A percentile compares a stretch with the other conserved stretches of the same genome.
These are phyloP conservation scores for Ogataea neopini DNA, from an alignment of 805 yeast species.

Conservation along the genomic window DNA sequence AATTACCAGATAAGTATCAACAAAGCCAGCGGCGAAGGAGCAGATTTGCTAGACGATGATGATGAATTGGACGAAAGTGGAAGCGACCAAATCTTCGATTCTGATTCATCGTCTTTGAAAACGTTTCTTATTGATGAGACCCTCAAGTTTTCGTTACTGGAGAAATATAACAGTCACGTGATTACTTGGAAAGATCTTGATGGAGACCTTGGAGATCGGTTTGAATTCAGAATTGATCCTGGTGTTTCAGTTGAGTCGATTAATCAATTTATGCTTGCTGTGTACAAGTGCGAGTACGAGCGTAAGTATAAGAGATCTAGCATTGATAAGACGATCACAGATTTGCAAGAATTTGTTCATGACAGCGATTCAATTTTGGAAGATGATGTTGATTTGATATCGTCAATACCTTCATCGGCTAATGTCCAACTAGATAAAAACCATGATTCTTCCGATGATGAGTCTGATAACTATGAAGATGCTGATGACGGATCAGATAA, in stretches of 20 bases:
- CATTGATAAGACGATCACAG: slow-evolving; percentile 42
- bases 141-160: slow-evolving; percentile 54
- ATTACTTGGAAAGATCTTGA: slow-evolving; percentile 79
- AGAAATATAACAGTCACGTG: slow-evolving; percentile 50
- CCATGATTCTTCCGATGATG: slow-evolving; percentile 14
- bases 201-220: slow-evolving; percentile 85
- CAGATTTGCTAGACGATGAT: slow-evolving; percentile 45
- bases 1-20: slow-evolving; percentile 71
- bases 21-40: slow-evolving; percentile 69
- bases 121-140: slow-evolving; percentile 64
- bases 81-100: slow-evolving; percentile 35
- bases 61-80: slow-evolving; percentile 43
- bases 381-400: slow-evolving; percentile 23
- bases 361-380: slow-evolving; percentile 33
- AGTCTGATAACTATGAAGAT: slow-evolving; percentile 34
- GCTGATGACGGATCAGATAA: slow-evolving; percentile 29
- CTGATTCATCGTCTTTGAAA: slow-evolving; percentile 62
- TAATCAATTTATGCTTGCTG: slow-evolving; percentile 59
- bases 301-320: slow-evolving; percentile 64
- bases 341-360: slow-evolving; percentile 58
- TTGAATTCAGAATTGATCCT: slow-evolving; percentile 74
- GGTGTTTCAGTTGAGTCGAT: slow-evolving; percentile 56
- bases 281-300: slow-evolving; percentile 74
- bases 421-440: slow-evolving; percentile 9
- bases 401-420: slow-evolving; percentile 21